phyloP scores from a whole-genome alignment of 768 basidiomycete species.

The Lanmaoa rubissima region DNA sequence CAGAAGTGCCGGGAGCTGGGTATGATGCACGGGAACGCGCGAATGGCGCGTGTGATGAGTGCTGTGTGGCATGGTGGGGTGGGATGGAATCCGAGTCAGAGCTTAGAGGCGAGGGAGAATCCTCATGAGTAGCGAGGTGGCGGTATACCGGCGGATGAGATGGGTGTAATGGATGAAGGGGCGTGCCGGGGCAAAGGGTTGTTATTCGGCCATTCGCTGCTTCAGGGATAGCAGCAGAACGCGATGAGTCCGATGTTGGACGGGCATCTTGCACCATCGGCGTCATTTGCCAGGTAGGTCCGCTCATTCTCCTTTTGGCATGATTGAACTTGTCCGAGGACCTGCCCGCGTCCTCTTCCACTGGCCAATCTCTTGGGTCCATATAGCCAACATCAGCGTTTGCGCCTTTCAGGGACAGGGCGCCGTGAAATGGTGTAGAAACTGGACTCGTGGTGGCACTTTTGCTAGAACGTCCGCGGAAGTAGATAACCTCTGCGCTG shows the following conservation, averaged over 20 bases:
- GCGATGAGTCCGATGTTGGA: conserved; percentile 14
- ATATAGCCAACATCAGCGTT: conserved; percentile 42
- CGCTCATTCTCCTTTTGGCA: conserved; percentile 48
- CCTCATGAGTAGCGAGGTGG: conserved; percentile 45
- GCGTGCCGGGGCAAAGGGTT: conserved; percentile 19
- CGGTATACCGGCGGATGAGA: conserved; percentile 32
- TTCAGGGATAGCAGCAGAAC: conserved; percentile 17
- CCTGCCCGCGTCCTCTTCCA: conserved; percentile 28
- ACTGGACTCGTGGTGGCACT: conserved; percentile 70
- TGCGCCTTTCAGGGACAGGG: conserved; percentile 18
- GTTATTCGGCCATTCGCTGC: conserved; percentile 13
- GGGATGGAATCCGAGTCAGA: conserved; percentile 56
- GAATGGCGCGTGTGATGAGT: conserved; percentile 29
- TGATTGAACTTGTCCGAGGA: conserved; percentile 26
- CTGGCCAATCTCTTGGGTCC: conserved; percentile 38
- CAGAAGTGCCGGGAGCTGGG: conserved; percentile 21
- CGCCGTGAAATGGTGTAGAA: conserved; percentile 39
- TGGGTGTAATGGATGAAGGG: conserved; percentile 44
- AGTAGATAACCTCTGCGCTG: conserved; percentile 45
- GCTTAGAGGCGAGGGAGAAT: conserved; percentile 68
- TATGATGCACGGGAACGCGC: conserved; percentile 29
- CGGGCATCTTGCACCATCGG: conserved; percentile 38
- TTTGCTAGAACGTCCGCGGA: conserved; percentile 46
- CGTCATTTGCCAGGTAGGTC: conserved; percentile 55
- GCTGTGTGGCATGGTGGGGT: conserved; percentile 29